Evolutionary conservation across 192 early-diverging fungal species (phyloP), one percentile per base, ranked within the genome.

Genomic region (Umbelopsis sp.): DNA sequence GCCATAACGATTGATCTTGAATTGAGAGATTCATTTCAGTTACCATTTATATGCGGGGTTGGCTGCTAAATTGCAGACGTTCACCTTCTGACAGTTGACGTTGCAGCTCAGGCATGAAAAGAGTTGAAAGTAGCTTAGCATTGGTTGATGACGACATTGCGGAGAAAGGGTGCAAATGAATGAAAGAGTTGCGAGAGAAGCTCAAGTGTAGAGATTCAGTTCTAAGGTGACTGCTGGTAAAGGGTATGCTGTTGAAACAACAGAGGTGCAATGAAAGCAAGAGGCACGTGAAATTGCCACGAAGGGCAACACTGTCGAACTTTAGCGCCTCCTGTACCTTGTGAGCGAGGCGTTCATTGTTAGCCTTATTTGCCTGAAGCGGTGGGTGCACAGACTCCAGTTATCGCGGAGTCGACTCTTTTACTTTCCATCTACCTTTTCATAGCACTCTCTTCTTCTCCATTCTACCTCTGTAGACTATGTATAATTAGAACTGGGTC

Each of bases 71-170:
- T 36, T n/a, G 29, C 26, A 4, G 25, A 11, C 12, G 34, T 29
- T 29, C 34, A 62, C 68, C 68, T 53, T 76, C 51, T 43, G 43
- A n/a, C 41, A 76, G 34, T 45, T 76, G 74, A 20, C 69, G 62
- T 31, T 71, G 43, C 17, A 76, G 52, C 54, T 69, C 74, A 7
- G 74, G 74, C 47, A 76, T 38, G 31, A 76, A 71, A 10, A 68
- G 26, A 20, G 51, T 47, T 43, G 74, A 65, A 54, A 74, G 68
- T 20, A 76, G 65, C 54, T 69, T 56, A 36, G 52, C 11, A 29
- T 45, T 43, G 31, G 65, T 41, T 29, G 41, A 31, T 20, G 53
- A 22, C 7, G 71, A 32, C 71, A 72, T 71, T 31, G 36, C n/a
- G 44, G 38, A 45, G 16, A 34, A 62, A 44, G 45, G 22, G 32